These are phyloP conservation scores for Solanum hybrid DNA, from an alignment of 305 asterid genomes.

Conservation along the genomic window DNA sequence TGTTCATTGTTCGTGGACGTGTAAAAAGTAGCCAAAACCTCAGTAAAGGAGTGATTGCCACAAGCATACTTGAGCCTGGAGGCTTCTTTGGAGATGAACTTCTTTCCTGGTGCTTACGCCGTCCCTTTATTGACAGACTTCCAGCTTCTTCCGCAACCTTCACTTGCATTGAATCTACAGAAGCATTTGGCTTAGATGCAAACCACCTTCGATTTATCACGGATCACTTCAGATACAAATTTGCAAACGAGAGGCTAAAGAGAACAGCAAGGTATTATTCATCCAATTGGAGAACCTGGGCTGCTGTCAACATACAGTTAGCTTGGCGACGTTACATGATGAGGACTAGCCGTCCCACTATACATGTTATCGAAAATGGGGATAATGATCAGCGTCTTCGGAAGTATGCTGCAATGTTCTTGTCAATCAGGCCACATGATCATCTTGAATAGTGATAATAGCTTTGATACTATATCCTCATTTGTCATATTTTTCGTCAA, in stretches of 20 bases:
- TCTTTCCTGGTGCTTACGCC: conserved; percentile 91
- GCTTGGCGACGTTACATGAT: conserved; percentile 63
- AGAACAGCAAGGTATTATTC: conserved; percentile 73
- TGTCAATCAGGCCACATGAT: conserved; percentile 92
- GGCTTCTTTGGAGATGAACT: conserved; percentile 93
- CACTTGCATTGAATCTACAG: conserved; percentile 59
- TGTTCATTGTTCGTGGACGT: conserved; percentile 70
- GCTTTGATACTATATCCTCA: neutral
- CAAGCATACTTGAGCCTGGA: conserved; percentile 64
- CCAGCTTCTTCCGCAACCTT: conserved; percentile 94
- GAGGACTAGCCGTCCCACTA: conserved; percentile 34
- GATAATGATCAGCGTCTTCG: conserved; percentile 54
- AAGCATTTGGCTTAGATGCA: conserved; percentile 70
- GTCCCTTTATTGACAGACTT: conserved; percentile 70
- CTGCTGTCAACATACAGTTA: conserved; percentile 79
- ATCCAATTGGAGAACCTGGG: conserved; percentile 98
- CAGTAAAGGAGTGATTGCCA: conserved; percentile 67
- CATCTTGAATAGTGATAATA: conserved; percentile 59
- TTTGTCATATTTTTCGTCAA: neutral
- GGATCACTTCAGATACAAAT: conserved; percentile 85
- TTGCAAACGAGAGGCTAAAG: conserved; percentile 75
- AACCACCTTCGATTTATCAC: conserved; percentile 63
- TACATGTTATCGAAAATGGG: conserved; percentile 11
- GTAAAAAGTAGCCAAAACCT: conserved; percentile 76
- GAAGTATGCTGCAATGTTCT: conserved; percentile 76